Evolutionary conservation across 2,329 filamentous ascomycete genomes (phyloP).

Genomic region (Ceratocystis lukuohia): DNA sequence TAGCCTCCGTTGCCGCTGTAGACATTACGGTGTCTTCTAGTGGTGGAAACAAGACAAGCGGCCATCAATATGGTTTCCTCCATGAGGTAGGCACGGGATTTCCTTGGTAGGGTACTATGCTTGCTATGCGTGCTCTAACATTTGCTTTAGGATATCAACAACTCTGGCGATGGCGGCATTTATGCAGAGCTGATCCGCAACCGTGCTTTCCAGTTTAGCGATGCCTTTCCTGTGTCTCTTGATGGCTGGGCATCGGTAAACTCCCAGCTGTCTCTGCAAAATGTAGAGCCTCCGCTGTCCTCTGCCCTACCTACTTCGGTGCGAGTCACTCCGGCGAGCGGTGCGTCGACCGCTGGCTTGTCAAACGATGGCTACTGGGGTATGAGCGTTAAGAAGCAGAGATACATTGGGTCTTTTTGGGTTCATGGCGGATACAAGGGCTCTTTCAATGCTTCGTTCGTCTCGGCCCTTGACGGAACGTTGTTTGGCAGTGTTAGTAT

Average conservation of each 20-base stretch:
- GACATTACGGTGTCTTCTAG: conserved; percentile 28
- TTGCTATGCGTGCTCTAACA: neutral
- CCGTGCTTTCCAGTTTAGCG: conserved; percentile 50
- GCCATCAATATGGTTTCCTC: conserved; percentile 34
- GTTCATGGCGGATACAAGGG: conserved; percentile 38
- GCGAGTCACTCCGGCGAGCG: conserved; percentile 29
- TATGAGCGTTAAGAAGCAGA: conserved; percentile 36
- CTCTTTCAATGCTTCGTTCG: conserved; percentile 35
- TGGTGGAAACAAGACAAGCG: conserved; percentile 32
- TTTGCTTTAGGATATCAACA: conserved; percentile 43
- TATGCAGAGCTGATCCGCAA: conserved; percentile 61
- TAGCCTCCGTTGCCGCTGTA: conserved; percentile 23
- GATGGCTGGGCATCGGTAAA: conserved; percentile 35
- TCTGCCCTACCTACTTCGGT: conserved; percentile 39
- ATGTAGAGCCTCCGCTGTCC: conserved; percentile 36
- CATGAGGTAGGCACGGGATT: conserved; percentile 28
- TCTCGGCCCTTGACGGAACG: conserved; percentile 33
- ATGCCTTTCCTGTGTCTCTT: conserved; percentile 31
- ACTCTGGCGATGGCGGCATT: conserved; percentile 58
- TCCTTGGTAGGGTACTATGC: too few species aligned
- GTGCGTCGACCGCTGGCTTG: conserved; percentile 31
- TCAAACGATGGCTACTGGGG: conserved; percentile 45
- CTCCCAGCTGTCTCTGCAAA: conserved; percentile 35
- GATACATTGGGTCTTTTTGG: conserved; percentile 40
- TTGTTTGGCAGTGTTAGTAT: conserved; percentile 36